These are phyloP conservation scores for Penium margaritaceum DNA, from an alignment of 139 green algal species.

Conservation along the genomic window DNA sequence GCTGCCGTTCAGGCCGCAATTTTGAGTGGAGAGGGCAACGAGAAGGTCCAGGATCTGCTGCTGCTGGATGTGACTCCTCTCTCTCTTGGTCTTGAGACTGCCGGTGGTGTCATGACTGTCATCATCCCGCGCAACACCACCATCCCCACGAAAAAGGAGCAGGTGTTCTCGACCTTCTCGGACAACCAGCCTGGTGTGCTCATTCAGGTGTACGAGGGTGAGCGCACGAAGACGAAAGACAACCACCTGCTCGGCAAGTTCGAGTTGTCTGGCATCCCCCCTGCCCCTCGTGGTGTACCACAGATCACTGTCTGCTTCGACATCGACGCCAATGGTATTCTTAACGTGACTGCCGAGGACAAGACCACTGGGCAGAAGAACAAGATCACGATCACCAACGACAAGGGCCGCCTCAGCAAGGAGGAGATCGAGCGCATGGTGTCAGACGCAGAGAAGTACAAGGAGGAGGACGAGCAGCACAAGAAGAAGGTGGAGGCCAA, in stretches of 20 bases:
- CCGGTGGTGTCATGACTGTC: conserved; percentile 94
- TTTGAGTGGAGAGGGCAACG: conserved; percentile 59
- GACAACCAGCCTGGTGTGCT: conserved; percentile 98
- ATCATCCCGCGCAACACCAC: conserved; percentile 97
- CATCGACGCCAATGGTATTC: conserved; percentile 97
- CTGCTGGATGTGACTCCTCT: conserved; percentile 94
- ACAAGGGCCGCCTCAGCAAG: conserved; percentile 92
- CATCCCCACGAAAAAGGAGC: conserved; percentile 97
- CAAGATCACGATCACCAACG: conserved; percentile 99
- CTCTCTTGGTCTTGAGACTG: conserved; percentile 93
- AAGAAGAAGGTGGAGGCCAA: conserved; percentile 86
- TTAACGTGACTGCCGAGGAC: conserved; percentile 94
- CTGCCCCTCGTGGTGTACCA: conserved; percentile 87
- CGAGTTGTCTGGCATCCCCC: conserved; percentile 92
- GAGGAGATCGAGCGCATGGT: conserved; percentile 98
- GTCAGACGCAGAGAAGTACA: conserved; percentile 72
- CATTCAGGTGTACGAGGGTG: conserved; percentile 87
- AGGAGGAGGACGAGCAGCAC: conserved; percentile 87
- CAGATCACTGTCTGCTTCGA: conserved; percentile 97
- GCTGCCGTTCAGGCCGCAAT: conserved; percentile 93
- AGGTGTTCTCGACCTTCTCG: conserved; percentile 95
- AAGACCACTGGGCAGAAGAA: conserved; percentile 89
- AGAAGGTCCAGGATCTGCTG: conserved; percentile 85
- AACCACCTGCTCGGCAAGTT: conserved; percentile 99
- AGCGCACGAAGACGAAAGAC: conserved; percentile 81